A percentile compares a stretch with the other conserved stretches of the same genome.
These are phyloP conservation scores for Eucalyptus dawsonii DNA, from an alignment of 345 rosid genomes.

Conservation along the genomic window DNA sequence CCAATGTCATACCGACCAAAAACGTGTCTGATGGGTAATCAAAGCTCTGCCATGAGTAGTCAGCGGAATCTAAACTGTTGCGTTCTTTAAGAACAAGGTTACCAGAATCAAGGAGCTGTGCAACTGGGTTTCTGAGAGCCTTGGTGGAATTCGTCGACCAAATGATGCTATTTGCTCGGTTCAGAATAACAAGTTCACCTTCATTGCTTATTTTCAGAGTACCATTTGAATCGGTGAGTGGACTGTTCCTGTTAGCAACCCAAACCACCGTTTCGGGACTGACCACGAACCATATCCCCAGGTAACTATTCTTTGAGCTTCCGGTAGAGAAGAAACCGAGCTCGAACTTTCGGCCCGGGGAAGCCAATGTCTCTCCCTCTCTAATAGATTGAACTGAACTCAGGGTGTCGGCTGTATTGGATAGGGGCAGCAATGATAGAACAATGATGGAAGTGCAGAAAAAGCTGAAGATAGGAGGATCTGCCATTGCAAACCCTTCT, in stretches of 20 bases:
- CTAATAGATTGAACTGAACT: neutral
- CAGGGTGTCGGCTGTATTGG: neutral
- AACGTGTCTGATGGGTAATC: slow-evolving; percentile 16
- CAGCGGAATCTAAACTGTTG: neutral
- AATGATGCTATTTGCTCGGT: neutral
- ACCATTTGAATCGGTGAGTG: slow-evolving; percentile 1
- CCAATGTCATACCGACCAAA: slow-evolving; percentile 14
- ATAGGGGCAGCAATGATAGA: neutral
- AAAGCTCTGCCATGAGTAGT: slow-evolving; percentile 21
- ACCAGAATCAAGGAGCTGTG: slow-evolving; percentile 20
- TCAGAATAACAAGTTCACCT: neutral
- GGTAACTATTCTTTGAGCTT: neutral
- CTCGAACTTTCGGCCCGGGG: neutral
- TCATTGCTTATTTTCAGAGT: slow-evolving; percentile 1
- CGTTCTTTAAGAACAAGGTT: slow-evolving; percentile 7
- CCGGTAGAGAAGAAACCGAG: slow-evolving; percentile 1
- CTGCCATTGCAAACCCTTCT: neutral
- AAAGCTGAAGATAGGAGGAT: neutral
- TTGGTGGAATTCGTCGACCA: slow-evolving; percentile 6
- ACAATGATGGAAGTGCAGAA: neutral
- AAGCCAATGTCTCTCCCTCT: neutral
- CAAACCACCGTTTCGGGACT: neutral
- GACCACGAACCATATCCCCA: slow-evolving; percentile 25
- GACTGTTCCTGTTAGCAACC: slow-evolving; percentile 28
- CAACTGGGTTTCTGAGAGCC: neutral